Base-by-base conservation (phyloP, 2,329 filamentous ascomycete genomes). In the Trichoderma koningiopsis region DNA sequence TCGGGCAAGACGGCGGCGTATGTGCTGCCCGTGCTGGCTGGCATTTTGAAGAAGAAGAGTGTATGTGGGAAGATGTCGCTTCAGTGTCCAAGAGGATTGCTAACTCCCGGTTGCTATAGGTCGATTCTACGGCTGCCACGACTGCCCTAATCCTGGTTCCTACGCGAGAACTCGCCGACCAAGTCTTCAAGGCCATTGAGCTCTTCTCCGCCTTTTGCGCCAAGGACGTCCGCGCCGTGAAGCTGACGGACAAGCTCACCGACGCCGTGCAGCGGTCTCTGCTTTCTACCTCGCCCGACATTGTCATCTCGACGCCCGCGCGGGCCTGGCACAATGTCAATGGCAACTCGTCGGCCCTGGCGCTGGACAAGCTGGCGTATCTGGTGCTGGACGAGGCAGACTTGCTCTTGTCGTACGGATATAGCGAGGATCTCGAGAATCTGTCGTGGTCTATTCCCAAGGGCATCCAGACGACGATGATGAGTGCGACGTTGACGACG, bases 1-100 rank as follows among this genome's bases (percentile, higher is more conserved):
- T 97, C 94, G 4, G 96, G 96, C 74, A 99, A 99, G 85, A 99
- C 96, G 13, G 93, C 93, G n/a, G 95, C 96, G 61, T 98, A 98
- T 78, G 84, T 97, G 7, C 85, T 99, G 53, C 96, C 96, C 1
- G 86, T 97, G n/a, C 82, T 99, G 19, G 92, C 97, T 74, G 87
- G 88, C 43, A 92, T 97, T 71, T 82, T 99, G 68, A 92, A 91
- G 77, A 88, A 88, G 73, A 97, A 97, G 81, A 81, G 86, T 74
- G 88, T 90, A 79, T 22, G 81, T 72, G 29, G 4, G 3, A 10
- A 35, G 5, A 6, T 19, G 11, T 35, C 35, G 0, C 5, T 56
- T 7, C 33, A 27, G 19, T 0, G 22, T 37, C 3, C 2, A 35
- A 40, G 7, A 49, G 19, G 19, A 22, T 43, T 4, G 24, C 62